These are phyloP conservation scores for Persicaria maculosa DNA, from an alignment of 148 eudicot genomes.

Conservation along the genomic window DNA sequence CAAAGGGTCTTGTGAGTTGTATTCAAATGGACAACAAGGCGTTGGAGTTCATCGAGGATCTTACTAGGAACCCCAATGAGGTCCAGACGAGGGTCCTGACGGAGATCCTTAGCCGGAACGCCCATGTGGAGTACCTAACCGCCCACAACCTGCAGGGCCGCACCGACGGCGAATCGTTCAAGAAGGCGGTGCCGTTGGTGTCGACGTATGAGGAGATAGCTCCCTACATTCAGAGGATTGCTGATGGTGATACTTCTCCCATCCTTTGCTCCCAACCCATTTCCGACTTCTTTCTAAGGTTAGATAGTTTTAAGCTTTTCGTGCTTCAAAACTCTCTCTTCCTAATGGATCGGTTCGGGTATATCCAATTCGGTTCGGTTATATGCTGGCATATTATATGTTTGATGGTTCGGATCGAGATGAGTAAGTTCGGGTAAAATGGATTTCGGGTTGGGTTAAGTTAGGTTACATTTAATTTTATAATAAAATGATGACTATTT, in stretches of 20 bases:
- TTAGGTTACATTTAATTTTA: too few species aligned
- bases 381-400: too few species aligned
- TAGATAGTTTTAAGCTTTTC: neutral
- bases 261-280: slow-evolving; percentile 25
- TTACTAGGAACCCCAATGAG: slow-evolving; percentile 20
- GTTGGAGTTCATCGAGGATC: slow-evolving; percentile 23
- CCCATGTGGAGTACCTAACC: slow-evolving; percentile 23
- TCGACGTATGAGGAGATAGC: slow-evolving; percentile 23
- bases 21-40: slow-evolving; percentile 20
- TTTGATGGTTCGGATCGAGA: too few species aligned
- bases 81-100: slow-evolving; percentile 19
- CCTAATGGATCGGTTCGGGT: too few species aligned
- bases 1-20: too few species aligned
- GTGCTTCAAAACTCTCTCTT: neutral
- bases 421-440: too few species aligned
- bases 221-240: slow-evolving; percentile 21
- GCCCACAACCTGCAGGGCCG: too few species aligned
- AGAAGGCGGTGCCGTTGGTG: slow-evolving; percentile 21
- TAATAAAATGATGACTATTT: too few species aligned
- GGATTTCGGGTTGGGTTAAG: too few species aligned
- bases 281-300: slow-evolving; percentile 28
- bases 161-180: slow-evolving; percentile 17
- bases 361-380: too few species aligned
- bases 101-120: slow-evolving; percentile 21
- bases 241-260: slow-evolving; percentile 29